A percentile compares a stretch with the other conserved stretches of the same genome.
Conservation (phyloP, 2,329 filamentous ascomycete species). For the Mycosphaerella arachidis region DNA sequence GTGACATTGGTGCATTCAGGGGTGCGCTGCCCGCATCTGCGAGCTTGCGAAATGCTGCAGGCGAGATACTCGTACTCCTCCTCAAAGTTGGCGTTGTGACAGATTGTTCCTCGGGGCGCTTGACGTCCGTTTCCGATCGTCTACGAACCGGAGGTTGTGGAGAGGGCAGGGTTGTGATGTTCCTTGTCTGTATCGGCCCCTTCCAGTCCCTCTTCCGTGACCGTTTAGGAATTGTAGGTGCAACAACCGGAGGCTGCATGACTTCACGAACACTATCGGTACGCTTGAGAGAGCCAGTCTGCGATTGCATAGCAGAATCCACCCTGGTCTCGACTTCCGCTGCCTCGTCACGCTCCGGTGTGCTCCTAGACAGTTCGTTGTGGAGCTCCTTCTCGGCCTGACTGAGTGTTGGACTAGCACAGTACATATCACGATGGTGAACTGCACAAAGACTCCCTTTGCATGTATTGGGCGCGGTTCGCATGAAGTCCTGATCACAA, state of each 20-base stretch:
- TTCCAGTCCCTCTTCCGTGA: slow-evolving; percentile 40
- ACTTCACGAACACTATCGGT: slow-evolving; percentile 26
- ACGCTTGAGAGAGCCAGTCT: slow-evolving; percentile 4
- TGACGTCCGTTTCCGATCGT: slow-evolving; percentile 10
- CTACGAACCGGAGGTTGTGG: slow-evolving; percentile 7
- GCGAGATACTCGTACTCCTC: slow-evolving; percentile 15
- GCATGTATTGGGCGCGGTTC: slow-evolving; percentile 9
- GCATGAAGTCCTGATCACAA: slow-evolving; percentile 23
- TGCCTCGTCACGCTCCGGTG: neutral
- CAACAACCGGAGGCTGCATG: slow-evolving; percentile 29
- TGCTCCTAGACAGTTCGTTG: slow-evolving; percentile 20
- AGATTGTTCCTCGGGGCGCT: neutral
- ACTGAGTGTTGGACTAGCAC: slow-evolving; percentile 43
- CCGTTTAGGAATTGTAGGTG: slow-evolving; percentile 38
- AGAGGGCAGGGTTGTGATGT: neutral
- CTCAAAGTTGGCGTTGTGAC: neutral
- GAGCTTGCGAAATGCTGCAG: neutral
- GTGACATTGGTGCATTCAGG: neutral
- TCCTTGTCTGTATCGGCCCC: neutral
- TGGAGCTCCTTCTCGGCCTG: slow-evolving; percentile 41
- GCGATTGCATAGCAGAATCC: neutral
- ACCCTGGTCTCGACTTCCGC: neutral
- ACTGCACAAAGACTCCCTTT: neutral
- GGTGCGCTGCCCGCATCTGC: neutral
- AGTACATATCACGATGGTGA: neutral